Evolutionary conservation across 805 yeast genomes (phyloP), one percentile per base, ranked within the genome.

Genomic region (Priceomyces fermenticarens): DNA sequence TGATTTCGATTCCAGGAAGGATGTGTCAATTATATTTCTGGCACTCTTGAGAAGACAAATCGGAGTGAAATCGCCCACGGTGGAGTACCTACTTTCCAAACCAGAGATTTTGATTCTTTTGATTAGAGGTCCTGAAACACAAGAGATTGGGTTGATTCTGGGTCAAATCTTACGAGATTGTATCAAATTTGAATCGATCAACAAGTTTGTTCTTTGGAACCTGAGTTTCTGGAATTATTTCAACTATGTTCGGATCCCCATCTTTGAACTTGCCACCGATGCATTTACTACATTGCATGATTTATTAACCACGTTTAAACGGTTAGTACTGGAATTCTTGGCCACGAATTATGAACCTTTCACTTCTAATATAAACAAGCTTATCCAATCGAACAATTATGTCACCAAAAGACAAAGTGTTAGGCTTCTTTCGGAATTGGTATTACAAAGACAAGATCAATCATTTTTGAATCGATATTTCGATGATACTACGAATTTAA

Each of bases 381-480:
- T 91, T 44, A 81, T 93, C 45, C 77, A 80, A 34, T 83, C 88
- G 35, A 78, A 81, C 11, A 89, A 86, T 61, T 93, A 93, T 61
- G 97, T 93, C 25, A 88, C 95, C 2, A 88, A 89, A 58, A 79
- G 99, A 47, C 98, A 91, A 63, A 81, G 95, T 27, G 79, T 89
- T 27, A 85, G 85, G 52, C 67, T 93, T 26, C 70, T 90, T 43
- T 77, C 85, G 11, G 83, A 81, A 39, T 68, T 93, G 46, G 81
- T 93, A 3, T 68, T 86, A 44, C 79, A 80, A 42, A 76, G 88
- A 48, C 73, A 81, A 26, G 88, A 89, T 64, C 85, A 81, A 55
- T 67, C 64, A 37, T 76, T 88, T 48, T 83, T 91, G 81, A 77
- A 83, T 20, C 68, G 72, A 31, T 93, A 90, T 59, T 88, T 89